Base-by-base conservation (phyloP, 176 grass and related monocot genomes). In the Aegilops longissima region DNA sequence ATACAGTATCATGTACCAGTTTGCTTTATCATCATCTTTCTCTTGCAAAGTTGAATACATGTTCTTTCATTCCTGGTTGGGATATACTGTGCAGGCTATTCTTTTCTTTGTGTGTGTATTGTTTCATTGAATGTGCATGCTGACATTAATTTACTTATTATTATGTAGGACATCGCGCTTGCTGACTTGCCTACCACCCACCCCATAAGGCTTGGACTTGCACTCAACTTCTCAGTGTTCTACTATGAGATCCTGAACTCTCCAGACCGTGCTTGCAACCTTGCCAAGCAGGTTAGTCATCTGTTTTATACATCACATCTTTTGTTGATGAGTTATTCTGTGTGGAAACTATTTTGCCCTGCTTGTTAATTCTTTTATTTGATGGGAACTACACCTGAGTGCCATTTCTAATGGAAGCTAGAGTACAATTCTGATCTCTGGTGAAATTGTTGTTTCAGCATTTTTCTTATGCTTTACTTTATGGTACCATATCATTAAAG, bases 201-300 rank as follows among this genome's bases (percentile, higher is more conserved):
- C 70, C 90, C 90, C 0, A 92, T 92, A 85, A 88, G 90, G 82
- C 90, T 92, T 92, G 90, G 90, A 45, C 82, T 92, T 77, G 90
- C 90, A 49, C 54, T 92, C 44, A 92, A 92, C 82, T 92, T 92
- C 42, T 92, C 90, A 33, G 90, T 92, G 73, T 92, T 92, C 42
- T 92, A 92, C 75, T 92, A 92, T 86, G 90, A 92, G 61, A 92
- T 92, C 31, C 83, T 92, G 13, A 92, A 88, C 72, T 92, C 90
- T 4, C 83, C 90, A 35, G 90, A 92, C 44, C 86, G 90, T 3
- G 90, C 90, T 82, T 92, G 90, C 77, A 88, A 77, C 73, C 90
- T 92, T 66, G 90, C 90, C 61, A 92, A 92, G 72, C 86, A 92
- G 86, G 90, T 92, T 92, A 82, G 71, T 27, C 68, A 44, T 20